A percentile compares a stretch with the other conserved stretches of the same genome.
phyloP scores from a whole-genome alignment of 208 protist genomes.

The Trypanosomatidae sp. region DNA sequence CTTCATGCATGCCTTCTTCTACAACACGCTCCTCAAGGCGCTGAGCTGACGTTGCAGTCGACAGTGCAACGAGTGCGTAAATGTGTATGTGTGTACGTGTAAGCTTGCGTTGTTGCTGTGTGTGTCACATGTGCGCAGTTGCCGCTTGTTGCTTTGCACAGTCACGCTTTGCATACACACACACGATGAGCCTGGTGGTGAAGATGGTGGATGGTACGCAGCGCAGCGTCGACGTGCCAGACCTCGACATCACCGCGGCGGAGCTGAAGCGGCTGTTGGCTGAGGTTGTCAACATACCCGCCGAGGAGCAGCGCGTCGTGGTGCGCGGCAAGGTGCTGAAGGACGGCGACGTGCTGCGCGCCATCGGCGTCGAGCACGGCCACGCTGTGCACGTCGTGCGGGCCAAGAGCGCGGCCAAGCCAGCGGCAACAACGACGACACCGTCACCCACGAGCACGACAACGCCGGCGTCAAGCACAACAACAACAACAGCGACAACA shows the following conservation, averaged over 20 bases:
- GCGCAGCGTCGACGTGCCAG: slow-evolving; percentile 49
- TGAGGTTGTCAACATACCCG: slow-evolving; percentile 38
- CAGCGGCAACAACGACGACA: background rate
- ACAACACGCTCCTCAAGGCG: slow-evolving; percentile 70
- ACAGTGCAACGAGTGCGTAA: no score
- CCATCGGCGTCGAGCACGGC: slow-evolving; percentile 59
- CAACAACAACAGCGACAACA: background rate
- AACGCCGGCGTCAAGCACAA: slow-evolving; percentile 3
- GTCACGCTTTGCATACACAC: background rate
- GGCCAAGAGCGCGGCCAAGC: slow-evolving; percentile 26
- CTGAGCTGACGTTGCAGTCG: slow-evolving; percentile 26
- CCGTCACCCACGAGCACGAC: slow-evolving; percentile 1
- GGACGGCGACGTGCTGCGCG: slow-evolving; percentile 55
- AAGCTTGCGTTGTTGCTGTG: no score
- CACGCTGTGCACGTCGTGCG: slow-evolving; percentile 80
- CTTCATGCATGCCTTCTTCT: slow-evolving; percentile 82
- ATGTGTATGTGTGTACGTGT: background rate
- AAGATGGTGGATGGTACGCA: slow-evolving; percentile 72
- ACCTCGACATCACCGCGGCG: slow-evolving; percentile 55
- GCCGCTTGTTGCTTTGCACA: background rate
- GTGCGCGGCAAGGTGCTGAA: slow-evolving; percentile 79
- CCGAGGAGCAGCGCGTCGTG: slow-evolving; percentile 74
- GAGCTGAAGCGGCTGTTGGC: slow-evolving; percentile 53
- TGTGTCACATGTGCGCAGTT: background rate
- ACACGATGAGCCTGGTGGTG: slow-evolving; percentile 51